Evolutionary conservation across 176 grass and related monocot species (phyloP).

Genomic region (Avena eriantha): DNA sequence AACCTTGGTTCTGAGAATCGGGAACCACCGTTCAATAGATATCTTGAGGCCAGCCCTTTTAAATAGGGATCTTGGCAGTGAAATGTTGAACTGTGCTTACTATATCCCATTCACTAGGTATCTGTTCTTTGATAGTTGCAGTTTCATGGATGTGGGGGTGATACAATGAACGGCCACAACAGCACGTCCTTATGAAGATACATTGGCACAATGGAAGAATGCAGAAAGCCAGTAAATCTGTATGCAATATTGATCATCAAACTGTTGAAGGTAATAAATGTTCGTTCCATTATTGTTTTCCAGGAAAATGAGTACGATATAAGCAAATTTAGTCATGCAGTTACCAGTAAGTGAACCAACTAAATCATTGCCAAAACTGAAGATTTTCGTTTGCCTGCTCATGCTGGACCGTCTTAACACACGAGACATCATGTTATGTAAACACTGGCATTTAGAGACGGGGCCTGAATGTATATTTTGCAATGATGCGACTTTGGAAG

Average conservation of each 20-base stretch:
- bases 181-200: conserved; percentile 9
- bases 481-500: too few species aligned
- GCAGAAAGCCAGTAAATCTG: background rate
- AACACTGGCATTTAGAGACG: too few species aligned
- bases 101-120: background rate
- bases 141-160: background rate
- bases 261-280: conserved; percentile 22
- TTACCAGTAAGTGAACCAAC: background rate
- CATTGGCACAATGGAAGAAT: background rate
- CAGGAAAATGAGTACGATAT: background rate
- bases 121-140: conserved; percentile 18
- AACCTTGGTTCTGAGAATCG: background rate
- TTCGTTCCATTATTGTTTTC: background rate
- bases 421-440: too few species aligned
- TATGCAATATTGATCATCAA: background rate
- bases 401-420: too few species aligned
- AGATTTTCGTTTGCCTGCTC: too few species aligned
- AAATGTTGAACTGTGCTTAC: background rate
- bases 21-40: conserved; percentile 2
- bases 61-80: background rate
- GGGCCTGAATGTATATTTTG: too few species aligned
- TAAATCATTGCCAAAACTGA: too few species aligned
- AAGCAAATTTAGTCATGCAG: background rate
- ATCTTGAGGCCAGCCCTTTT: background rate
- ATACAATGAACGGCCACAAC: background rate